Evolutionary conservation across 495 filamentous ascomycete species (phyloP), one percentile per base, ranked within the genome.

Genomic region (Diplogelasinospora grovesii): DNA sequence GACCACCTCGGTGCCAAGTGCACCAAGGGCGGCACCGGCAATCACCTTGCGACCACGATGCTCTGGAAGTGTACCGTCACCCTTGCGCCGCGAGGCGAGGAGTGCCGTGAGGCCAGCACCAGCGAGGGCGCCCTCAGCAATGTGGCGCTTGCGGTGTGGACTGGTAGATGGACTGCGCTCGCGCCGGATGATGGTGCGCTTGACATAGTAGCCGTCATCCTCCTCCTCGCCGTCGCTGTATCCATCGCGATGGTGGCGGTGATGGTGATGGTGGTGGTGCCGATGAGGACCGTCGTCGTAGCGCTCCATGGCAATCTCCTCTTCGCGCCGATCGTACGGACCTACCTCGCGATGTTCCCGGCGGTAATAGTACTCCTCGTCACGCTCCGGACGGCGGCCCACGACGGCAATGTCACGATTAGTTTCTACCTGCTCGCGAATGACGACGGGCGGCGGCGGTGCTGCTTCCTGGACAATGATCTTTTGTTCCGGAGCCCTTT

Each of bases 41-140:
- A 89, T 57, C 28, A 84, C 80, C 51, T 83, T 80, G n/a, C 80
- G 73, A n/a, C 80, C 71, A 43, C 81, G 78, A 49, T 81, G 70
- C 24, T 81, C 62, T 0, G 68, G 70, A 35, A 70, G 60, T 36
- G 77, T 73, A 14, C 75, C 74, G 5, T 78, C 70, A 16, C 72
- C 75, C 47, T 79, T 75, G 34, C 74, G 69, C 46, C 81, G 86
- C 41, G 82, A 79, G 22, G 81, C 75, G 1, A 93, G 50, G 3
- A 95, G 54, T 29, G 86, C 86, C 3, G 83, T 82, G 6, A 81
- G 74, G 41, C 83, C 89, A 25, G 83, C 74, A 10, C 86, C 89
- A 32, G 85, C 83, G 23, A 90, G 63, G 18, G 86, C 86, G 24
- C 89, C 89, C 65, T 90, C 87, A 18, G 85, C 86, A n/a, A 95